These are phyloP conservation scores for Carallia brachiata DNA, from an alignment of 345 rosid species.

Conservation along the genomic window DNA sequence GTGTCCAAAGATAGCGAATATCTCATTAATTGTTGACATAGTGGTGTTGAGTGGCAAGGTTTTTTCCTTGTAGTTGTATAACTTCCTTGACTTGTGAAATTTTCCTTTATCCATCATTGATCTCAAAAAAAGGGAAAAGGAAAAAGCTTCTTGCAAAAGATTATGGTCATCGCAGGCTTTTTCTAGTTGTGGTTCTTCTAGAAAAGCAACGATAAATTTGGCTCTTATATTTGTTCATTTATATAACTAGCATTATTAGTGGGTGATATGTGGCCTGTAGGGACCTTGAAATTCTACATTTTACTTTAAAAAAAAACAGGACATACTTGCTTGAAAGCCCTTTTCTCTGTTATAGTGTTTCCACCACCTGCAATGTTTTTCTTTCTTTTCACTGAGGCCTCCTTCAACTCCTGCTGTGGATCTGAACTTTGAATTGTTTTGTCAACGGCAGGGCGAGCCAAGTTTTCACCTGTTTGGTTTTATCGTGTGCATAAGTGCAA, in stretches of 20 bases:
- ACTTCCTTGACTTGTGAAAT: too few relatives aligned
- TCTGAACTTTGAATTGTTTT: slow-evolving; percentile 7
- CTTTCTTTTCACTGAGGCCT: background rate
- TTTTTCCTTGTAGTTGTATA: too few relatives aligned
- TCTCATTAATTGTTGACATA: too few relatives aligned
- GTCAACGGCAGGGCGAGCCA: slow-evolving; percentile 46
- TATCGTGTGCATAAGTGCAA: background rate
- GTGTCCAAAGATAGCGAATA: too few relatives aligned
- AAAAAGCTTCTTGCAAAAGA: background rate
- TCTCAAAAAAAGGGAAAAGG: background rate
- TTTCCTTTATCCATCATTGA: background rate
- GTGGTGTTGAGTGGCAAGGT: too few relatives aligned
- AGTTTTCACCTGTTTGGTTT: background rate
- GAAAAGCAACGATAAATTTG: background rate
- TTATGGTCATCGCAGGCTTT: background rate
- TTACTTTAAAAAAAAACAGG: background rate
- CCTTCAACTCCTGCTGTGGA: background rate
- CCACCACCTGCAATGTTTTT: too few relatives aligned
- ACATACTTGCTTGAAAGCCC: too few relatives aligned
- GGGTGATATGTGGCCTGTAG: background rate
- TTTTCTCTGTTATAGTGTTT: background rate
- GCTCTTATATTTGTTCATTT: background rate
- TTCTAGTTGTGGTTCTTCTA: background rate
- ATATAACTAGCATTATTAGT: too few relatives aligned
- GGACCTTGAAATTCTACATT: background rate